phyloP scores from a whole-genome alignment of 2,329 filamentous ascomycete species.

The Xylaria polymorpha region DNA sequence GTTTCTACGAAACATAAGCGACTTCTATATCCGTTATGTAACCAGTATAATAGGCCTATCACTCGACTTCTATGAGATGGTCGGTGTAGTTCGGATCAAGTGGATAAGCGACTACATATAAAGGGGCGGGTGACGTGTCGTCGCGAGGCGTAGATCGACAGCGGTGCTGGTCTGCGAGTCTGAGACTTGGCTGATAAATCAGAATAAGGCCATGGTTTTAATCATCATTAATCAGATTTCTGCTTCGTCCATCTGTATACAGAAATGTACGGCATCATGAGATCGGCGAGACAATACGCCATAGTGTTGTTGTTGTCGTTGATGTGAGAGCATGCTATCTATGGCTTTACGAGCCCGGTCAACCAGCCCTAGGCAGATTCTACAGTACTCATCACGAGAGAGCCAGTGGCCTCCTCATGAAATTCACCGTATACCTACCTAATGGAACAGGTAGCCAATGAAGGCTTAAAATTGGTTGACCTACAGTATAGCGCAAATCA shows the following conservation, averaged over 20 bases:
- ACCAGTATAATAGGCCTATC: too few relatives aligned
- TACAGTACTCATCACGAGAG: too few relatives aligned
- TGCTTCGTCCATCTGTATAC: background rate
- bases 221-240: background rate
- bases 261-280: background rate
- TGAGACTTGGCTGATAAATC: constrained; percentile 75
- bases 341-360: too few relatives aligned
- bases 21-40: too few relatives aligned
- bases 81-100: constrained; percentile 1
- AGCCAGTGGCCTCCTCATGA: too few relatives aligned
- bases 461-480: too few relatives aligned
- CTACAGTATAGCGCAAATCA: too few relatives aligned
- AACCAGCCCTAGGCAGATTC: too few relatives aligned
- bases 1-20: too few relatives aligned
- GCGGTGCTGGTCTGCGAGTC: constrained; percentile 61
- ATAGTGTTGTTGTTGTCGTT: constrained; percentile 38
- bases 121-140: constrained; percentile 24
- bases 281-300: constrained; percentile 41
- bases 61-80: constrained; percentile 28
- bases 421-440: too few relatives aligned
- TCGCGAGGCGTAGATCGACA: background rate
- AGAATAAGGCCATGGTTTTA: constrained; percentile 59
- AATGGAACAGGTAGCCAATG: too few relatives aligned
- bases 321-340: constrained; percentile 22
- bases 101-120: background rate